phyloP scores from a whole-genome alignment of 306 rosid species.

The Malus fusca region DNA sequence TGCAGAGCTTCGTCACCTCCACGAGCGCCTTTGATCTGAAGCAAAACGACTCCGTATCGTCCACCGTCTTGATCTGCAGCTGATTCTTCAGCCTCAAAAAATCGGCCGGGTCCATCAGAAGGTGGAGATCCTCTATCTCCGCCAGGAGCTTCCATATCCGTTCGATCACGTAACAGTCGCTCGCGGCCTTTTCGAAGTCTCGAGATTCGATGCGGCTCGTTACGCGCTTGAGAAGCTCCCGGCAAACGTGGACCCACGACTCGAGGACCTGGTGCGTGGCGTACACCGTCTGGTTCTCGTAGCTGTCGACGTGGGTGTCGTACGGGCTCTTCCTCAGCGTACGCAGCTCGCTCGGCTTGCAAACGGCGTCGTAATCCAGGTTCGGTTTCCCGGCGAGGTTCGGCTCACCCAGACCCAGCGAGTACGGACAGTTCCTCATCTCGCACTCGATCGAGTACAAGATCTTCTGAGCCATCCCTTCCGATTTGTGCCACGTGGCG shows the following conservation, averaged over 20 bases:
- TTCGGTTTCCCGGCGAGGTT: conserved; percentile 55
- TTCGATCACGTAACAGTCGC: conserved; percentile 55
- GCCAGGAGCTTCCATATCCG: conserved; percentile 69
- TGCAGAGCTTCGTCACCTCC: conserved; percentile 48
- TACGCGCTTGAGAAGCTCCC: conserved; percentile 38
- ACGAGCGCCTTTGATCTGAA: conserved; percentile 68
- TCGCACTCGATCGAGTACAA: conserved; percentile 51
- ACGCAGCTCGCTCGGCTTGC: conserved; percentile 59
- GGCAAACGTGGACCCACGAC: conserved; percentile 47
- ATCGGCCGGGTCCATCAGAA: conserved; percentile 87
- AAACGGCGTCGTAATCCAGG: conserved; percentile 71
- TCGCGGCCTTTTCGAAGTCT: conserved; percentile 44
- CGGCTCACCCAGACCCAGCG: conserved; percentile 73
- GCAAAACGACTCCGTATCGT: conserved; percentile 59
- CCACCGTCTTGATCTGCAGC: conserved; percentile 19
- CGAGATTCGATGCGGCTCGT: conserved; percentile 26
- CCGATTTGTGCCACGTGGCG: conserved; percentile 68
- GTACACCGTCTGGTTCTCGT: conserved; percentile 68
- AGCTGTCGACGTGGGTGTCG: conserved; percentile 29
- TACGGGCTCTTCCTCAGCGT: conserved; percentile 39
- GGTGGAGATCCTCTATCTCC: conserved; percentile 61
- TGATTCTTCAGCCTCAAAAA: conserved; percentile 60
- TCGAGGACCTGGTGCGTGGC: conserved; percentile 74
- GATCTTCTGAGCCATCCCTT: conserved; percentile 44
- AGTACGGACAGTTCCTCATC: conserved; percentile 65